Percentiles rank a stretch among this genome's conserved stretches.
These are phyloP conservation scores for Westerdykella sp. DNA, from an alignment of 2,329 filamentous ascomycete species.

Conservation along the genomic window DNA sequence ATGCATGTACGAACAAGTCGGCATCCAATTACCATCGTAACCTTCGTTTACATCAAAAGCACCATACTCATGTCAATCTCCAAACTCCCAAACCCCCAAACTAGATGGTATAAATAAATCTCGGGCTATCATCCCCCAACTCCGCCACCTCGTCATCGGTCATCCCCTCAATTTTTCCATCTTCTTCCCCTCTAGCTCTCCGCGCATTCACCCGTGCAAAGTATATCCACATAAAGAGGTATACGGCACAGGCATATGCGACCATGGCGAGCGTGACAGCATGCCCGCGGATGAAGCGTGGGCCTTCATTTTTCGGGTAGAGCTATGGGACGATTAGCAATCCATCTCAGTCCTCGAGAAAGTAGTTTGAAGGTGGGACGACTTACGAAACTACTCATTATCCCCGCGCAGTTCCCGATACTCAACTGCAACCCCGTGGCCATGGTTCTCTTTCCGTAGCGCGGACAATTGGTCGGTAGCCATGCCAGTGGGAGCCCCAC, in stretches of 20 bases:
- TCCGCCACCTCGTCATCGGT: conserved; percentile 40
- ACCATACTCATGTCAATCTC: too few species aligned
- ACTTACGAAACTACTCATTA: conserved; percentile 65
- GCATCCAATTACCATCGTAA: too few species aligned
- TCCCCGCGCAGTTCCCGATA: conserved; percentile 63
- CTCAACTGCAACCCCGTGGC: conserved; percentile 66
- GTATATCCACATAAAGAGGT: conserved; percentile 35
- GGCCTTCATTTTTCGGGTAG: conserved; percentile 41
- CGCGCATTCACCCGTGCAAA: conserved; percentile 35
- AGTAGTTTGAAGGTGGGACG: not conserved
- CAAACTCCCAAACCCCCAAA: not conserved
- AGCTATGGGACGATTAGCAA: conserved; percentile 29
- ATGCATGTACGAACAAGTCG: too few species aligned
- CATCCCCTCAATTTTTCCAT: conserved; percentile 37
- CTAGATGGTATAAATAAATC: conserved; percentile 39
- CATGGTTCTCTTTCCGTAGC: conserved; percentile 70
- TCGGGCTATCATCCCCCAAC: conserved; percentile 42
- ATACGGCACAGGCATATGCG: conserved; percentile 35
- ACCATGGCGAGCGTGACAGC: conserved; percentile 49
- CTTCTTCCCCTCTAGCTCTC: conserved; percentile 37
- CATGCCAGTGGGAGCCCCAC: conserved; percentile 53
- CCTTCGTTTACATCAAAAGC: too few species aligned
- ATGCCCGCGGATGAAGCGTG: conserved; percentile 48
- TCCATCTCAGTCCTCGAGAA: not conserved
- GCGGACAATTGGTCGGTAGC: conserved; percentile 62